These are phyloP conservation scores for Chaetomium globosum DNA, from an alignment of 2,329 filamentous ascomycete genomes.

Conservation along the genomic window DNA sequence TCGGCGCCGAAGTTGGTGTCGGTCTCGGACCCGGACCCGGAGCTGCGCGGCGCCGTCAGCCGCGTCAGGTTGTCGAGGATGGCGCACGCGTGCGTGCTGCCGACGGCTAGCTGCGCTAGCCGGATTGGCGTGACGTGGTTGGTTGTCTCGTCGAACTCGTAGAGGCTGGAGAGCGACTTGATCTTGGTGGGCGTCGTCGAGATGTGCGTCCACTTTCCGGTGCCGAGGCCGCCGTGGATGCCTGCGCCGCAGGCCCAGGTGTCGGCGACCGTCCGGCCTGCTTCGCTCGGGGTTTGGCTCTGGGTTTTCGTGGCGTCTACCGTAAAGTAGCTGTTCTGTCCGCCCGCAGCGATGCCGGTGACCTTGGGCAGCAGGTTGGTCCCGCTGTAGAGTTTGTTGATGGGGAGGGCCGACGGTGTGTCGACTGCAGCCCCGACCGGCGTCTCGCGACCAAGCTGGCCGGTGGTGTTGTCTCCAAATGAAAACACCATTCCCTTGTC, in stretches of 20 bases:
- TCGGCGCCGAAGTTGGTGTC: constrained; percentile 89
- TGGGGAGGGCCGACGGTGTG: constrained; percentile 69
- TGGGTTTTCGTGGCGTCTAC: constrained; percentile 72
- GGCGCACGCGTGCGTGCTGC: constrained; percentile 78
- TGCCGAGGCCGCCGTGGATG: constrained; percentile 80
- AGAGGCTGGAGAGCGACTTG: constrained; percentile 78
- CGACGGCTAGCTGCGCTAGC: constrained; percentile 71
- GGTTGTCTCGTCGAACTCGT: constrained; percentile 79
- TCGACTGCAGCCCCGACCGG: constrained; percentile 66
- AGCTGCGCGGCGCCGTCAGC: constrained; percentile 55
- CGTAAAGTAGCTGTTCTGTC: constrained; percentile 83
- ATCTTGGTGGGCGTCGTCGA: constrained; percentile 78
- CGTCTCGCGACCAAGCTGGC: constrained; percentile 85
- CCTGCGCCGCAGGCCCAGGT: constrained; percentile 87
- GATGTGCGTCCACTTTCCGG: constrained; percentile 85
- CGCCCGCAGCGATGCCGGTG: constrained; percentile 81
- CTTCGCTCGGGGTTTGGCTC: constrained; percentile 40
- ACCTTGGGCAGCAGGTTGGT: constrained; percentile 66
- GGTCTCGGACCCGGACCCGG: constrained; percentile 49
- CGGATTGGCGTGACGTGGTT: constrained; percentile 75
- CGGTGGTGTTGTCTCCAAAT: constrained; percentile 88
- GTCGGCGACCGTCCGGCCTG: constrained; percentile 65
- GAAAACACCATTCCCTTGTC: constrained; percentile 75
- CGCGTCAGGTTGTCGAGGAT: constrained; percentile 80
- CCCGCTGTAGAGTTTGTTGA: constrained; percentile 71